These are phyloP conservation scores for Triangularia setosa DNA, from an alignment of 2,329 filamentous ascomycete species.

Conservation along the genomic window DNA sequence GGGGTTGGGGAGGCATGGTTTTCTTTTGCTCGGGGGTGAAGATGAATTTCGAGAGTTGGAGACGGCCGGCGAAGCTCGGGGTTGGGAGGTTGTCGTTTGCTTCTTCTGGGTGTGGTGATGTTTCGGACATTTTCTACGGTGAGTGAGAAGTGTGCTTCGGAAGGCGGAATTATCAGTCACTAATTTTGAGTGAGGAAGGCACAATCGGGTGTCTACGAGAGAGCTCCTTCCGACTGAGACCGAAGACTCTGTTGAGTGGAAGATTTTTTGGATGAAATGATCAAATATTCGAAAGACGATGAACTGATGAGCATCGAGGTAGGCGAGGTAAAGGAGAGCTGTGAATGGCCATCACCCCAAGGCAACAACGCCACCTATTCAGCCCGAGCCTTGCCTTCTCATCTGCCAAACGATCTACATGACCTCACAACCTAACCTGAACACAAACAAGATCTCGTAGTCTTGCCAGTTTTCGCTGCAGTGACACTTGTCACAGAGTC, in stretches of 20 bases:
- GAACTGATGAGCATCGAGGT: not conserved
- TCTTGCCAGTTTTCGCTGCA: not conserved
- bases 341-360: slow-evolving; percentile 7
- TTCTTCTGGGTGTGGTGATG: not conserved
- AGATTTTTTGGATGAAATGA: not conserved
- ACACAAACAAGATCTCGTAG: not conserved
- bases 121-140: not conserved
- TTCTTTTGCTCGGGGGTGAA: slow-evolving; percentile 28
- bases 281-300: not conserved
- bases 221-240: not conserved
- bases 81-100: slow-evolving; percentile 14
- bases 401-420: not conserved
- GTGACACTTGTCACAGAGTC: not conserved
- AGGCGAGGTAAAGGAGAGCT: not conserved
- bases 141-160: not conserved
- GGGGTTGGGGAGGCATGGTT: not conserved
- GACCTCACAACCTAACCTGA: not conserved
- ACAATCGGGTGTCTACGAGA: not conserved
- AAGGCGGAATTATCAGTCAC: not conserved
- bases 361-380: slow-evolving; percentile 9
- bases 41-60: slow-evolving; percentile 43
- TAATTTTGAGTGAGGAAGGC: not conserved
- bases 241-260: not conserved
- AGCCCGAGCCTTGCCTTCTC: not conserved
- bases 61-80: slow-evolving; percentile 41